phyloP scores from a whole-genome alignment of 768 basidiomycete species.

The Leccinum uliginosum region DNA sequence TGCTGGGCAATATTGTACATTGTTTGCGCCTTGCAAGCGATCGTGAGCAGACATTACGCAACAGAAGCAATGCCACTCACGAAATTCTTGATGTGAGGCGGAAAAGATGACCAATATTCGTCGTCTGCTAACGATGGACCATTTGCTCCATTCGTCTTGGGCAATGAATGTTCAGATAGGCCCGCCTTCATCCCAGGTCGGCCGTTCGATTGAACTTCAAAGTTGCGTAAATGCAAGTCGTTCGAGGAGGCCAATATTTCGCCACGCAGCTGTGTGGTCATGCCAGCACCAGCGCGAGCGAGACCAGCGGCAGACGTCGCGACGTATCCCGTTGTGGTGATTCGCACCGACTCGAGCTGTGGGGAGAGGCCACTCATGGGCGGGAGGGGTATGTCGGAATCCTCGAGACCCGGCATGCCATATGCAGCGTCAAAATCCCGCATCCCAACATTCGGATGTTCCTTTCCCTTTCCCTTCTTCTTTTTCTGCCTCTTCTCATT shows the following conservation, averaged over 20 bases:
- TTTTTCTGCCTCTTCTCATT: constrained; percentile 43
- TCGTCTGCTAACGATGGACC: constrained; percentile 40
- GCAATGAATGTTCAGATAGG: constrained; percentile 15
- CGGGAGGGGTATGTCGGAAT: constrained; percentile 13
- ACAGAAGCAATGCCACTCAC: constrained; percentile 40
- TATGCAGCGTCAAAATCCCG: constrained; percentile 19
- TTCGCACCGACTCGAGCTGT: constrained; percentile 45
- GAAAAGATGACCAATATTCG: constrained; percentile 67
- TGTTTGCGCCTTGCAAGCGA: constrained; percentile 46
- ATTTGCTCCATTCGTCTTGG: constrained; percentile 22
- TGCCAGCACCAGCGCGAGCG: constrained; percentile 27
- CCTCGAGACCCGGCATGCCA: constrained; percentile 25
- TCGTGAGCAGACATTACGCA: constrained; percentile 27
- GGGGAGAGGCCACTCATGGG: constrained; percentile 38
- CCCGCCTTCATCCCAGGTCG: constrained; percentile 25
- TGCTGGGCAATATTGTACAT: constrained; percentile 70
- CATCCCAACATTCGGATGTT: constrained; percentile 9
- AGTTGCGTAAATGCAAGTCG: constrained; percentile 51
- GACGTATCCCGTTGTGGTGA: constrained; percentile 43
- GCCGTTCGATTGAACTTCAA: constrained; percentile 27
- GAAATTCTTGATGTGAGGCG: constrained; percentile 64
- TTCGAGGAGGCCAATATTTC: constrained; percentile 59
- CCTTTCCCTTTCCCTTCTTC: constrained; percentile 40
- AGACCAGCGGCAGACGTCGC: constrained; percentile 33
- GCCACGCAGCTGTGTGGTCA: constrained; percentile 43